These are phyloP conservation scores for barley (Hordeum vulgare) DNA, from an alignment of 176 grass and related monocot species.

Conservation along the genomic window MorexV3_pseudomolecules_assembly NC_058523.1:188411783-188412282, in stretches of 20 bases:
- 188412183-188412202: constrained; percentile 45
- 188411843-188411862: neutral
- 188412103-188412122: constrained; percentile 39
- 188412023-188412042: constrained; percentile 49
- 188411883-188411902: constrained; percentile 37
- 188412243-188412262: constrained; percentile 27
- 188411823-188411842: neutral
- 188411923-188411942: constrained; percentile 31
- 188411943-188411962: constrained; percentile 22
- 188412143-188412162: constrained; percentile 28
- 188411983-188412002: constrained; percentile 45
- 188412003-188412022: constrained; percentile 40
- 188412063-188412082: constrained; percentile 38
- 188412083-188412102: constrained; percentile 48
- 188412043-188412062: constrained; percentile 38
- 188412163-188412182: constrained; percentile 43
- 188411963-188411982: constrained; percentile 60
- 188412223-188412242: constrained; percentile 50
- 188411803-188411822: constrained; percentile 28
- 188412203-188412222: constrained; percentile 39
- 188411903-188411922: constrained; percentile 30
- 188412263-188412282: constrained; percentile 22
- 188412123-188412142: constrained; percentile 33
- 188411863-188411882: neutral
- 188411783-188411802: constrained; percentile 34